Evolutionary conservation across 352 stramenopile species (phyloP), one percentile per base, ranked within the genome.

Genomic region (Globisporangium solare): DNA sequence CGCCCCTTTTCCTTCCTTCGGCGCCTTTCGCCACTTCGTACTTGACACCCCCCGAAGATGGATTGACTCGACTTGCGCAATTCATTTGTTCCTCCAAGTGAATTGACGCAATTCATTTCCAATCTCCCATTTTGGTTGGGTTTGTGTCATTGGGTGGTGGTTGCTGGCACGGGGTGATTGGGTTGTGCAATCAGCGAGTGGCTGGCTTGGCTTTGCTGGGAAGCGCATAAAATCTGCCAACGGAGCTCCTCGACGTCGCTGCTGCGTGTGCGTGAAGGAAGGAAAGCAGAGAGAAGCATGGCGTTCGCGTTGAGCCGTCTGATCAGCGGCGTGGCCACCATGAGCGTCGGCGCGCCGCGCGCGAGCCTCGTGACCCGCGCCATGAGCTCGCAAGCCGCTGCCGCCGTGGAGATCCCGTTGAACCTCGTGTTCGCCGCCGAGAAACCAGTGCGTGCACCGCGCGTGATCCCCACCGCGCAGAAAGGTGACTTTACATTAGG

Each of bases 341-440:
- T 91, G 45, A 70, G 63, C 49, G 61, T 89, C 50, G 41, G 56
- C n/a, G 68, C 73, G 27, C 68, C 74, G 15, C 67, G 67, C 53
- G 60, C 55, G 10, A 43, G 67, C 39, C 66, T 62, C 48, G 55
- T 82, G 27, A 54, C 52, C 48, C 78, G 72, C 56, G 51, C 66
- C 40, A 58, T 60, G 15, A 70, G 67, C 52, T 70, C 66, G 62
- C 63, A 85, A 37, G 61, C 61, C 7, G 53, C 61, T 6, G 53
- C 69, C 1, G 55, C 71, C 20, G 56, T 68, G 17, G 60, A 66
- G 31, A 48, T 78, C 50, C 79, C 76, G 17, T 48, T 62, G 27
- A 95, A 95, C 68, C 63, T 95, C 46, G 51, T 76, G 41, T 73
- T 95, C 51, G 85, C 83, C 3, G 64, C 79, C 40, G 81, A 92